phyloP scores from a whole-genome alignment of 164 flowering plant genomes.

The Magnolia officinalis region DNA sequence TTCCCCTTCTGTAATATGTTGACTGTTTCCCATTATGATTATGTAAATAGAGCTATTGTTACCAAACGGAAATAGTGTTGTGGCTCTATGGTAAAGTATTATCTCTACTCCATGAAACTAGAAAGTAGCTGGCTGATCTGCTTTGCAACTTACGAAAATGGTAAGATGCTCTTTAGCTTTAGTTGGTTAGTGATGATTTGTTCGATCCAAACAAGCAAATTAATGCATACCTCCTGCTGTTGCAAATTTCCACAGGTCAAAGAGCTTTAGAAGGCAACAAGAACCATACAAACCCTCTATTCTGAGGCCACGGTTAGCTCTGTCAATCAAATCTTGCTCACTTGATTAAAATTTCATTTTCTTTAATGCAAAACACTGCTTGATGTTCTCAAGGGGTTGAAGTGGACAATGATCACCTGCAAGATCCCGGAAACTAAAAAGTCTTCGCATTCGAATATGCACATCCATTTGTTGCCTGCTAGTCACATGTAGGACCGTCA shows the following conservation, averaged over 20 bases:
- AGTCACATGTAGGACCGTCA: no score
- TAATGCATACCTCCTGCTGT: conserved; percentile 1
- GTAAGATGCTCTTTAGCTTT: conserved; percentile 35
- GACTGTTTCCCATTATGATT: no score
- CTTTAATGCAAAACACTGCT: neutral
- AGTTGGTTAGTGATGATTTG: neutral
- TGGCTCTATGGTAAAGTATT: no score
- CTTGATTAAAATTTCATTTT: neutral
- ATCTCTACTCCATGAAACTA: no score
- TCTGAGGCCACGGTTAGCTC: conserved; percentile 83
- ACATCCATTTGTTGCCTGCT: no score
- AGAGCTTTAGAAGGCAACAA: conserved; percentile 86
- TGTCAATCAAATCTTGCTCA: neutral
- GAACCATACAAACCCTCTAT: conserved; percentile 78
- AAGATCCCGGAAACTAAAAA: conserved; percentile 48
- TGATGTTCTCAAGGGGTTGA: conserved; percentile 45
- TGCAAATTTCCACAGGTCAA: conserved; percentile 41
- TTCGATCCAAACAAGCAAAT: neutral
- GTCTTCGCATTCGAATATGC: no score
- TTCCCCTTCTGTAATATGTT: no score
- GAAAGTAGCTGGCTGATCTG: no score
- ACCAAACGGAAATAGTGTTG: no score
- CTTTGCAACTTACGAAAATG: conserved; percentile 18
- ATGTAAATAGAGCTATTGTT: no score
- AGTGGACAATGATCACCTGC: conserved; percentile 59